These are phyloP conservation scores for Cryphonectria japonica DNA, from an alignment of 2,329 filamentous ascomycete genomes.

Conservation along the genomic window DNA sequence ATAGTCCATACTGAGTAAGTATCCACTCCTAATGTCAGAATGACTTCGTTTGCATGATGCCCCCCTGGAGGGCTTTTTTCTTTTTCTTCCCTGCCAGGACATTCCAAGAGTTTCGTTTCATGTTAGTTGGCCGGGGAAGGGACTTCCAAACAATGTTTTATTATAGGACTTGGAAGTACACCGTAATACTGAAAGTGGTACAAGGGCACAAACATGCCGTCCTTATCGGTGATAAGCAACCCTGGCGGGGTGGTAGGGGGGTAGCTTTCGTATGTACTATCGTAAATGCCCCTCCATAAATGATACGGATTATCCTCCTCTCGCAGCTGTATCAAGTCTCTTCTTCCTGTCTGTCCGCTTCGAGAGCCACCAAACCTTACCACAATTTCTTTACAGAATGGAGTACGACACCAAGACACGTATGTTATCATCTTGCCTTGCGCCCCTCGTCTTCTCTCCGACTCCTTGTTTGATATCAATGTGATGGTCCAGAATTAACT, in stretches of 20 bases:
- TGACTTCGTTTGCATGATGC: background rate
- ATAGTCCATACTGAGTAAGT: constrained; percentile 1
- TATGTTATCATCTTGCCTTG: constrained; percentile 46
- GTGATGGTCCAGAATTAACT: background rate
- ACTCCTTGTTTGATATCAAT: background rate
- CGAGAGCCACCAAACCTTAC: background rate
- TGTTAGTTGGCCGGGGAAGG: no score
- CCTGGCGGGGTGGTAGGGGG: background rate
- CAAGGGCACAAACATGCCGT: background rate
- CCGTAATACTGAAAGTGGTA: background rate
- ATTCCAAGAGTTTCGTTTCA: constrained; percentile 11
- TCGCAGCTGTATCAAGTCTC: background rate
- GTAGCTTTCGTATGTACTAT: background rate
- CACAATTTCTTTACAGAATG: constrained; percentile 51
- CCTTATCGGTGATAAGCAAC: constrained; percentile 21
- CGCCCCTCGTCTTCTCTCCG: constrained; percentile 9
- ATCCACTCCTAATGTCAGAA: constrained; percentile 4
- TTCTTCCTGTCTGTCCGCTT: background rate
- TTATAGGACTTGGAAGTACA: background rate
- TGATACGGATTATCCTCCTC: constrained; percentile 1
- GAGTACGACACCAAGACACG: constrained; percentile 75
- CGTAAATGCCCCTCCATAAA: constrained; percentile 12
- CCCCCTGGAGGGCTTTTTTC: background rate
- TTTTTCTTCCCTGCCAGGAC: background rate
- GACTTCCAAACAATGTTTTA: background rate